Evolutionary conservation across 352 stramenopile genomes (phyloP), one percentile per base, ranked within the genome.

Genomic region (Saprolegnia diclina): DNA sequence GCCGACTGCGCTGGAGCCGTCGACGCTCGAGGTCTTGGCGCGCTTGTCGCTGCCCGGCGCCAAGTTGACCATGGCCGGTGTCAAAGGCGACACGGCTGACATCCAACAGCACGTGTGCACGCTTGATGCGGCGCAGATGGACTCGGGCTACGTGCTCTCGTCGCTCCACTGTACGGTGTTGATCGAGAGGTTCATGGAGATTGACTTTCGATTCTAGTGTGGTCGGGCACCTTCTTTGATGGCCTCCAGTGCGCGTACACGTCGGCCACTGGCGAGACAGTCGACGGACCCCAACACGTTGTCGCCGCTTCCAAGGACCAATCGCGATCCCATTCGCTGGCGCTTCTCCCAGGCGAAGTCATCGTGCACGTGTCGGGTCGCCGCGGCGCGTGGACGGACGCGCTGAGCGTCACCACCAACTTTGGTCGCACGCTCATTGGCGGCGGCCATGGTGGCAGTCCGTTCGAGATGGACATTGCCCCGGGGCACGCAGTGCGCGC

Each of bases 381-480:
- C 1, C 91, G 89, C 37, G 86, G 86, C 7, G 84, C 83, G 53
- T 94, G 86, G 86, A 91, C 72, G 3, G 86, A 94, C 54, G 75
- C 65, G 21, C 57, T 94, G n/a, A 67, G 65, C 0, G 38, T 94
- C 13, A 64, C 76, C 29, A 94, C 86, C 38, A 94, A 79, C 64
- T 90, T 90, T 71, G 82, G 78, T 0, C 86, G 84, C 6, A 65
- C 66, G 0, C 21, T 90, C 5, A 73, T 56, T 0, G 91, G 79
- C 38, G 86, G 86, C 32, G 84, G 86, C 4, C 81, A 70, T 37
- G 86, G 84, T 13, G 86, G 86, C 4, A 76, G 74, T 1, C 75
- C 79, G 4, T 94, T 94, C 70, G 54, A 61, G 4, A 66, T 91
- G 1, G 5, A 57, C 0, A 59, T 76, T 22, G 71, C 76, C 48